Base-by-base conservation (phyloP, 225 moss, liverwort and hornwort genomes). In the Pseudoscleropodium purum region DNA sequence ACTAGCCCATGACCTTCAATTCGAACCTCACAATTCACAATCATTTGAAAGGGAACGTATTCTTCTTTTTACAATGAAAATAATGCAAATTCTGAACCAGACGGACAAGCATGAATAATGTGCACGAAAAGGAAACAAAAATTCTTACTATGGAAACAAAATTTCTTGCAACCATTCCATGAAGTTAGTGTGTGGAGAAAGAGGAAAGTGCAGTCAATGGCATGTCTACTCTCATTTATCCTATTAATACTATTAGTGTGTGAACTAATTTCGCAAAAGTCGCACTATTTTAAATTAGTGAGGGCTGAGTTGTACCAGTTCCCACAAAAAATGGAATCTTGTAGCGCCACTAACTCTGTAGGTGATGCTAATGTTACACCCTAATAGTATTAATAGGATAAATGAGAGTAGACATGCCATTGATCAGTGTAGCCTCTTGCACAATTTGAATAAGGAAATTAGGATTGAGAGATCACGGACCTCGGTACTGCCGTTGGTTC, bases 401-500 rank as follows among this genome's bases (percentile, higher is more conserved):
- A n/a, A n/a, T n/a, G n/a, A n/a, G n/a, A n/a, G n/a, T n/a, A n/a
- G n/a, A n/a, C n/a, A n/a, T n/a, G n/a, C n/a, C n/a, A n/a, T n/a
- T n/a, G n/a, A n/a, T 43, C 31, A 33, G 23, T 43, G 82, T 5
- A 31, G 62, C 24, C 61, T 45, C 26, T 47, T 56, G 41, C 87
- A 34, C 12, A 49, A 61, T 23, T 25, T 51, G 24, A 74, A 39
- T 9, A 43, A 56, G 34, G 36, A 37, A 66, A 14, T 27, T 45
- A 89, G 52, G 86, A 68, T 83, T 66, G 11, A n/a, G 36, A n/a
- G 81, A 88, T 85, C 51, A 65, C 82, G 65, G 30, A 94, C 94
- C 97, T 92, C 98, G 92, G 86, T 98, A 98, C 90, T 98, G 98
- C 69, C 92, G 90, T 56, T 96, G 79, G 91, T 98, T 98, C 67